A percentile compares a stretch with the other conserved stretches of the same genome.
Evolutionary conservation across 1,139 yeast genomes (phyloP).

Genomic region (Suzukiozyma palmioleophila): DNA sequence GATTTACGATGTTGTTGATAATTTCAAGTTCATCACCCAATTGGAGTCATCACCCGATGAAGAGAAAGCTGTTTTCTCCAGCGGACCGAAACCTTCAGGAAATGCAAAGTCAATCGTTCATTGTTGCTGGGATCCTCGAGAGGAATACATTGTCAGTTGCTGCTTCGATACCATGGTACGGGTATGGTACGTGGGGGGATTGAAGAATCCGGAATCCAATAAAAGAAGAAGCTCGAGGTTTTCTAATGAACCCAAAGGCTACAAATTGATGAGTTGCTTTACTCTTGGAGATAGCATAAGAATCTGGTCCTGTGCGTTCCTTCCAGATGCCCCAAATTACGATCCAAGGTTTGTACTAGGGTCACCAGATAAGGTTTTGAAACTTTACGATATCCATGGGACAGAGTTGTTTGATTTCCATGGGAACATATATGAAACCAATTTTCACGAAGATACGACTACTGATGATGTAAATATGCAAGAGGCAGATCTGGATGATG

Average conservation of each 20-base stretch:
- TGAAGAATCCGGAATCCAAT: slow-evolving; percentile 19
- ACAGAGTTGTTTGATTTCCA: slow-evolving; percentile 41
- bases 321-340: slow-evolving; percentile 35
- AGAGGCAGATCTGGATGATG: slow-evolving; percentile 10
- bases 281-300: slow-evolving; percentile 39
- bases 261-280: slow-evolving; percentile 30
- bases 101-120: slow-evolving; percentile 57
- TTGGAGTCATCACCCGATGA: slow-evolving; percentile 29
- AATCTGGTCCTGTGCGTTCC: slow-evolving; percentile 71
- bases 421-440: slow-evolving; percentile 31
- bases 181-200: slow-evolving; percentile 57
- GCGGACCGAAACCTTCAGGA: slow-evolving; percentile 20
- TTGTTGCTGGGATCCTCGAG: slow-evolving; percentile 71
- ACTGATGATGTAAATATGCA: slow-evolving; percentile 12
- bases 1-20: slow-evolving; percentile 59
- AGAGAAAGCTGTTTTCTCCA: slow-evolving; percentile 26
- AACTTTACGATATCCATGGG: slow-evolving; percentile 52
- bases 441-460: slow-evolving; percentile 8
- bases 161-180: slow-evolving; percentile 64
- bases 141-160: slow-evolving; percentile 61
- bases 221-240: slow-evolving; percentile 24
- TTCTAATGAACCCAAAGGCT: slow-evolving; percentile 3
- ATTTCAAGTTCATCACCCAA: slow-evolving; percentile 42
- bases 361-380: slow-evolving; percentile 71
- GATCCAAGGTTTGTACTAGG: slow-evolving; percentile 60